Evolutionary conservation across 495 filamentous ascomycete genomes (phyloP).

Genomic region (Xylaria sp.): DNA sequence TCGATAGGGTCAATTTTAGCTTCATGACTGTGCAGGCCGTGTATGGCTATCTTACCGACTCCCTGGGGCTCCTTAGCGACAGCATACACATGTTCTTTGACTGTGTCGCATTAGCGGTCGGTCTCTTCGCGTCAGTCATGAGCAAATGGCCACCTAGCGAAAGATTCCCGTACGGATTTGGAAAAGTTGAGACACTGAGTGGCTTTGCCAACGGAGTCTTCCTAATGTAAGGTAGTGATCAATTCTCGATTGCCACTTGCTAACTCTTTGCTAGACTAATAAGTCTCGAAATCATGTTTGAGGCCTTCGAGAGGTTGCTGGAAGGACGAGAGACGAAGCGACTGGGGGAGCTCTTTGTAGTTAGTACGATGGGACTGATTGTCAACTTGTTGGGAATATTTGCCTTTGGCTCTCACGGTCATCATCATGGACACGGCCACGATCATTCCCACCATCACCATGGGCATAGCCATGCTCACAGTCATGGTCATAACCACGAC

Average conservation of each 20-base stretch:
- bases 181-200: constrained; percentile 94
- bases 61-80: constrained; percentile 91
- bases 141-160: constrained; percentile 94
- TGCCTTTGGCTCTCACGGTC: constrained; percentile 77
- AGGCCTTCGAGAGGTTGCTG: constrained; percentile 85
- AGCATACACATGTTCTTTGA: constrained; percentile 99
- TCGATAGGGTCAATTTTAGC: constrained; percentile 79
- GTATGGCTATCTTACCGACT: constrained; percentile 92
- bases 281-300: constrained; percentile 94
- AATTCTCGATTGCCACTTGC: background rate
- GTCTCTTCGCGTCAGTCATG: constrained; percentile 93
- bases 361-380: constrained; percentile 81
- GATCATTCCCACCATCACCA: constrained; percentile 49
- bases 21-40: constrained; percentile 97
- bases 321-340: constrained; percentile 83
- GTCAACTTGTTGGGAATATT: constrained; percentile 94
- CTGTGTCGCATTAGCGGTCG: constrained; percentile 89
- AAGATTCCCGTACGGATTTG: constrained; percentile 92
- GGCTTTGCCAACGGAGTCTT: constrained; percentile 98
- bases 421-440: constrained; percentile 71
- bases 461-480: constrained; percentile 34
- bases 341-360: constrained; percentile 83
- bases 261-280: constrained; percentile 69
- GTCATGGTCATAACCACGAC: constrained; percentile 64
- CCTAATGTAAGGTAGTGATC: constrained; percentile 67